Conservation (phyloP, 2,329 filamentous ascomycete genomes). For the Cordyceps cicadae region DNA sequence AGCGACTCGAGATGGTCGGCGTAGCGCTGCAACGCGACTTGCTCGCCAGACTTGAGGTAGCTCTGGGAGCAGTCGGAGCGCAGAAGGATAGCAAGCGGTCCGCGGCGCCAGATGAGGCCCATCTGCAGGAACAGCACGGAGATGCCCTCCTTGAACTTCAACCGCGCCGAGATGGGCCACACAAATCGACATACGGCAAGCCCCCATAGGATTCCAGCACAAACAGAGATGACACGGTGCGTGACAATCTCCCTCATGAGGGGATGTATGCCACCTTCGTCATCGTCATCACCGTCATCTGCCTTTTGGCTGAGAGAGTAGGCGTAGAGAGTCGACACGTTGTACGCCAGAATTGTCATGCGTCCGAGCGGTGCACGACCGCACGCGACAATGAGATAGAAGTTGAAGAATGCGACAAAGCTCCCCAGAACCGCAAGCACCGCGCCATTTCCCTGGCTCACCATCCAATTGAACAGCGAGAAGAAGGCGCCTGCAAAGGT, state of each 20-base stretch:
- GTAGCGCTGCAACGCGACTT: slow-evolving; percentile 72
- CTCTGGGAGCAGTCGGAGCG: slow-evolving; percentile 46
- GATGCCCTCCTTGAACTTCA: slow-evolving; percentile 76
- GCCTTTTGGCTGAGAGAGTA: slow-evolving; percentile 74
- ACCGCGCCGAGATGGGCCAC: slow-evolving; percentile 80
- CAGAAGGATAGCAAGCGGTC: slow-evolving; percentile 68
- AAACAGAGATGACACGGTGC: slow-evolving; percentile 75
- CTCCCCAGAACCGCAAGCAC: slow-evolving; percentile 69
- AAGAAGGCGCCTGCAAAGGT: slow-evolving; percentile 69
- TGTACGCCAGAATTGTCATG: slow-evolving; percentile 88
- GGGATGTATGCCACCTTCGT: slow-evolving; percentile 72
- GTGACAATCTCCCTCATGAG: slow-evolving; percentile 75
- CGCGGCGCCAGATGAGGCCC: slow-evolving; percentile 86
- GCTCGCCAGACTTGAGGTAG: slow-evolving; percentile 79
- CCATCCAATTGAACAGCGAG: slow-evolving; percentile 66
- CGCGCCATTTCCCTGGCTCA: slow-evolving; percentile 61
- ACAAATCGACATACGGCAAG: slow-evolving; percentile 76
- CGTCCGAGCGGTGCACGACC: slow-evolving; percentile 78
- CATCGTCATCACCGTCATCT: slow-evolving; percentile 59
- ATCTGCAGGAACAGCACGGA: slow-evolving; percentile 81
- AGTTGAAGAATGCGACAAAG: slow-evolving; percentile 67
- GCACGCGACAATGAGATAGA: slow-evolving; percentile 74
- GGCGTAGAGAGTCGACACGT: slow-evolving; percentile 81
- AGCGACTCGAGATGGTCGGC: slow-evolving; percentile 60
- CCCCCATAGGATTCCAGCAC: slow-evolving; percentile 77